Percentiles rank a stretch among this genome's conserved stretches.
phyloP scores from a whole-genome alignment of 176 grass and related monocot species.

The Oryza officinalis region DNA sequence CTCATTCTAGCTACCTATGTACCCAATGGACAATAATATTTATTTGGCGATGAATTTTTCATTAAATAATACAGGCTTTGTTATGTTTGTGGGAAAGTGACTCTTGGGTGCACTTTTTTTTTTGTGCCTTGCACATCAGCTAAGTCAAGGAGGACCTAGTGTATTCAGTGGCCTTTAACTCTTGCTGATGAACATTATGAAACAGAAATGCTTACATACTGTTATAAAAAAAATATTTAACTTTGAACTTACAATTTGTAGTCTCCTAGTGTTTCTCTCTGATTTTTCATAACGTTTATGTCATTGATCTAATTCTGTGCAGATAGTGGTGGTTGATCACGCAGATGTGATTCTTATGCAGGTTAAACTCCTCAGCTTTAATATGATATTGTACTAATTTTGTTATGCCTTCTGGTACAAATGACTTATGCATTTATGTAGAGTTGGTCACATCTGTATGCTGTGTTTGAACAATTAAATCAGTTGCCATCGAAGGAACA shows the following conservation, averaged over 20 bases:
- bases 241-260: conserved; percentile 11
- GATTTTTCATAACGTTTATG: conserved; percentile 9
- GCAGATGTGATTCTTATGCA: conserved; percentile 94
- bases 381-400: conserved; percentile 33
- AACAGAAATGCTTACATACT: conserved; percentile 16
- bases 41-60: background rate
- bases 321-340: conserved; percentile 87
- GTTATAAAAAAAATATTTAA: conserved; percentile 10
- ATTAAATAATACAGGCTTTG: background rate
- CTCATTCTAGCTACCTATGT: background rate
- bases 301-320: conserved; percentile 23
- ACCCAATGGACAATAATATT: background rate
- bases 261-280: background rate
- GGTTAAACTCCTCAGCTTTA: conserved; percentile 43
- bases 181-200: background rate
- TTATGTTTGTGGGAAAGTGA: background rate
- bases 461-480: conserved; percentile 86
- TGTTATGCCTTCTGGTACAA: conserved; percentile 18
- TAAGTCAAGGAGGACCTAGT: background rate
- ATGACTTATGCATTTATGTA: conserved; percentile 50
- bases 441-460: conserved; percentile 86
- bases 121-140: background rate
- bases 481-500: conserved; percentile 77
- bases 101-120: background rate
- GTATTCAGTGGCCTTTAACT: background rate